Evolutionary conservation across 306 rosid species (phyloP), one percentile per base, ranked within the genome.

Genomic region (Astragalus glycyphyllos): DNA sequence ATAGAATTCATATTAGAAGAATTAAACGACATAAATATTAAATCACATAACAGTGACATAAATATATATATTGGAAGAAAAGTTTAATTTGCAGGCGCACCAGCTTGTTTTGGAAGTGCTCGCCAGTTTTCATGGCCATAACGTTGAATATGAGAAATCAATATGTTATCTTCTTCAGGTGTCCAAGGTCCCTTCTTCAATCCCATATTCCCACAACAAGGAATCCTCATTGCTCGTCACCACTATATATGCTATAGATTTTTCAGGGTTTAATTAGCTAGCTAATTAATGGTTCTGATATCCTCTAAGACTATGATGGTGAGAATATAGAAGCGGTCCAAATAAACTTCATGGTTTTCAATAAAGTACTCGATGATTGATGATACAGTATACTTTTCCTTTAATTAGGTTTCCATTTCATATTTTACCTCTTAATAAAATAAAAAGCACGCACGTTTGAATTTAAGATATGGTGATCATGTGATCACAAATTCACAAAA

Each of bases 81-180:
- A 56, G 59, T 23, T 29, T 4, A 38, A 62, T 69, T 70, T 44
- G 61, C 41, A 6, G n/a, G 48, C 82, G 40, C 38, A 88, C 97
- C 96, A 17, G 97, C 90, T 77, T 82, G 92, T 68, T 88, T 91
- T 0, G 97, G 97, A 42, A 91, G 97, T 41, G 97, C 97, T n/a
- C 96, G 87, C 97, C 97, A 91, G 56, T 88, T 91, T 31, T 69
- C 82, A 79, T 91, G 97, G 62, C 96, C 96, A 44, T 78, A 55
- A 1, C 31, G 66, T 13, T 85, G 71, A 57, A 91, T 73, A 48
- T 64, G 85, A 48, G 89, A 83, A 34, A 75, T 64, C 70, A 91
- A 72, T 17, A 88, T 72, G 20, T 80, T 81, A 72, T 91, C 96
- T 85, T 91, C 97, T 73, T 88, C 89, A 3, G 85, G 46, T 35